Base-by-base conservation (phyloP, 371 early-diverging fungal species). In the Rhizopus stolonifer region DNA sequence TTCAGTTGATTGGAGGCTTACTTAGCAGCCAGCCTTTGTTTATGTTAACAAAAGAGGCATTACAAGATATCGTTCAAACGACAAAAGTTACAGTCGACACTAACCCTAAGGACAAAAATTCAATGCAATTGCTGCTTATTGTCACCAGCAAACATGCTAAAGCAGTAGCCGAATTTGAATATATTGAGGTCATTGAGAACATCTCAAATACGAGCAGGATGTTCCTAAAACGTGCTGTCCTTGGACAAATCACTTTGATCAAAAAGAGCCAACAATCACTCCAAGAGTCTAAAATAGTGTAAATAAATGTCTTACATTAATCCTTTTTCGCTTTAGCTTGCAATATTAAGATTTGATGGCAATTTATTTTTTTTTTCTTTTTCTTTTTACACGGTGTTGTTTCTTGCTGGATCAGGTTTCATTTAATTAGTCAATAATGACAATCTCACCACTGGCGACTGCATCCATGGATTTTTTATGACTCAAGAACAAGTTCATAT, bases 401-500 rank as follows among this genome's bases (percentile, higher is more conserved):
- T n/a, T n/a, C n/a, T n/a, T n/a, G n/a, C n/a, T n/a, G n/a, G n/a
- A n/a, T n/a, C n/a, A 36, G 6, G 15, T 15, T 36, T n/a, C 6
- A 36, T 36, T 36, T 36, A 32, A 32, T 33, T 48, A 29, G 11
- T 49, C 50, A 24, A 54, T 31, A 36, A 54, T 29, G 10, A 38
- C 26, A 25, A 62, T 23, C 19, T 62, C 54, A 10, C 63, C 58
- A 26, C 22, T 39, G 14, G 49, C 57, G 4, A 57, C 52, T 21
- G 58, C 58, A 32, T 57, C 63, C 59, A 57, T 52, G 25, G 59
- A 49, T 22, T 58, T 60, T 31, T 64, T 64, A 33, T 66, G 48
- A 19, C 48, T 49, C 50, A 73, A 56, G 14, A 66, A 76, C n/a
- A 69, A 21, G 23, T 76, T 76, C 32, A 76, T 43, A 42, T 76